Base-by-base conservation (phyloP, 2,329 filamentous ascomycete species). In the Proliferodiscus dingleyae region DNA sequence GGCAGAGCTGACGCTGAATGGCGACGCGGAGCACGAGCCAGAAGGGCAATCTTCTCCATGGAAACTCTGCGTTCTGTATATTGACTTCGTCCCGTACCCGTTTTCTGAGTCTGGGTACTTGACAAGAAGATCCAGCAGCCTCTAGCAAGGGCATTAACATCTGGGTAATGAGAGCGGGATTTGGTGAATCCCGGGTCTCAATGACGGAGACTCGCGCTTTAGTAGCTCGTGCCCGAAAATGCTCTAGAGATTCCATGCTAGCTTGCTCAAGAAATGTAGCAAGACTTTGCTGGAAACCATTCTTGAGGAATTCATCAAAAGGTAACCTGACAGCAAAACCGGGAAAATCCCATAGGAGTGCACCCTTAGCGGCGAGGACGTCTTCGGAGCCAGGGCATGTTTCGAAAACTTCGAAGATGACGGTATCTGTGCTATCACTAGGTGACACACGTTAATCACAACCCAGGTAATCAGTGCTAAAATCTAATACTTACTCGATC, bases 1-100 rank as follows among this genome's bases (percentile, higher is more conserved):
- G 49, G 18, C 62, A 68, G 0, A 85, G 65, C 6, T 72, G 67
- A 0, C 81, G 70, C 37, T 80, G 71, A 2, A 78, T 52, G 0
- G 70, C 68, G 1, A 87, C 79, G 1, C 81, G 74, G 2, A 85
- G 57, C 0, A 80, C 65, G 0, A 87, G 71, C 73, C 80, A 87
- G 34, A 75, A 71, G 0, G 83, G 71, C 1, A 71, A 73, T 24
- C 84, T 66, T 10, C 83, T 69, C 82, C 83, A 87, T 0, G 81
- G 81, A 0, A 67, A 59, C 0, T 70, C 61, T 0, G 70, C 66
- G 1, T 64, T 57, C 56, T 75, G 71, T n/a, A 68, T 71, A 0
- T 33, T 42, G n/a, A 83, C 73, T 10, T 84, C 80, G 39, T 87
- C 83, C 0, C 77, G 70, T 0, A 85, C 71, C 1, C 73, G 68